Evolutionary conservation across 257 asterid genomes (phyloP).

Genomic region (Euphrasia confusa): DNA sequence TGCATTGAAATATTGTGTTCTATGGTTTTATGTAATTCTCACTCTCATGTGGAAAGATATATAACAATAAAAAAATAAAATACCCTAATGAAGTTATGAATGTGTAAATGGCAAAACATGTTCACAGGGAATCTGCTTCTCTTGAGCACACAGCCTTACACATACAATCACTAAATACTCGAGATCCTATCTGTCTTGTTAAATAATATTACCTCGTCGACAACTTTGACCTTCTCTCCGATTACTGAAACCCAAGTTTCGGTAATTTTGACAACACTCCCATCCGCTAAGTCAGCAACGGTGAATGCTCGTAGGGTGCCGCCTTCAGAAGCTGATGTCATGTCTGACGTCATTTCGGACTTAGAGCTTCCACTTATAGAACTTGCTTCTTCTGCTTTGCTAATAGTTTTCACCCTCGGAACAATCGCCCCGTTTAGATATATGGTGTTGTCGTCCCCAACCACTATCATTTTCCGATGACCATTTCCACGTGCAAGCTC

Average conservation of each 20-base stretch:
- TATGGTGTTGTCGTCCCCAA: constrained; percentile 53
- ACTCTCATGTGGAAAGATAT: no score
- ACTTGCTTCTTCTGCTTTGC: constrained; percentile 33
- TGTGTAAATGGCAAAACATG: no score
- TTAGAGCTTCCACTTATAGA: constrained; percentile 11
- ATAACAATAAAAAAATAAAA: no score
- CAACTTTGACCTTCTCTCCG: constrained; percentile 39
- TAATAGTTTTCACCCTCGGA: constrained; percentile 54
- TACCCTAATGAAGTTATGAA: no score
- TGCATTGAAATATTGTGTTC: no score
- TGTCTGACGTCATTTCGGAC: constrained; percentile 21
- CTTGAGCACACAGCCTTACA: constrained; percentile 13
- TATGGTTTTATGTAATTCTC: no score
- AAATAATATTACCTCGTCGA: constrained; percentile 46
- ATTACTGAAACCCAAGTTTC: constrained; percentile 85
- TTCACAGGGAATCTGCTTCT: constrained; percentile 1
- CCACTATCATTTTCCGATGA: constrained; percentile 73
- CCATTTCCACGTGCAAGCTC: constrained; percentile 60
- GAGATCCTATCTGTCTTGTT: constrained; percentile 26
- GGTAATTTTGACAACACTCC: constrained; percentile 50
- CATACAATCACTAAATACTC: neutral
- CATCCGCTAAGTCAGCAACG: constrained; percentile 50
- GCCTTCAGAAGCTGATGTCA: constrained; percentile 34
- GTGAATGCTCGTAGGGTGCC: constrained; percentile 81
- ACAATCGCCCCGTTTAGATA: constrained; percentile 85